Base-by-base conservation (phyloP, 805 yeast species). In the Barnettozyma vustinii region DNA sequence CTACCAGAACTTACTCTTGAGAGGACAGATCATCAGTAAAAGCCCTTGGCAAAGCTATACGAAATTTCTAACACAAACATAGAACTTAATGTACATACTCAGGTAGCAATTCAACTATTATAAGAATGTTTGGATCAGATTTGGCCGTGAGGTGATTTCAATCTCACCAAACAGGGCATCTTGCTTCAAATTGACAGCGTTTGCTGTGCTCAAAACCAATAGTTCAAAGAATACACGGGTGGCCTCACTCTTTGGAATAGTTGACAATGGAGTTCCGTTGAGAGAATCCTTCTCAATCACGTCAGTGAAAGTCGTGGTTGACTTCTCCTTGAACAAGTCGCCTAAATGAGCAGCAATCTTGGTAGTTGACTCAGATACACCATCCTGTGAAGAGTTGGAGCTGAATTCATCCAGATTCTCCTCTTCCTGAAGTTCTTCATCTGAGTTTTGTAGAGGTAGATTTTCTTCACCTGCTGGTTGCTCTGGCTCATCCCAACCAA, bases 151-250 rank as follows among this genome's bases (percentile, higher is more conserved):
- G 18, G 42, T 44, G 25, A 53, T 30, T 15, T 48, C 32, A n/a
- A 50, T 81, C 36, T 76, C 79, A 5, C 83, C 84, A 54, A 82
- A 87, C 19, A 84, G 57, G 37, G 69, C 70, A 8, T 73, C 71
- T 67, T 88, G 96, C 35, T 77, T 66, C 39, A 89, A 64, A 15
- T 71, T 69, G 42, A 90, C 69, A 47, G 92, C 83, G 56, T 84
- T 90, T 41, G 80, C 73, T 6, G 94, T 83, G 2, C 95, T 95
- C 49, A 90, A 71, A 4, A 89, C 92, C 56, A 90, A 71, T 62
- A 90, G 64, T 62, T 90, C 96, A 59, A 89, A 90, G 66, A 90
- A 90, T 47, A 87, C 74, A 57, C 80, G 76, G 2, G 88, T 80
- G 19, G 89, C 87, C 56, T 83, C 83, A 55, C 73, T 70, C 59